Evolutionary conservation across 2,329 filamentous ascomycete genomes (phyloP), one percentile per base, ranked within the genome.

Genomic region (Pseudogymnoascus sp.): DNA sequence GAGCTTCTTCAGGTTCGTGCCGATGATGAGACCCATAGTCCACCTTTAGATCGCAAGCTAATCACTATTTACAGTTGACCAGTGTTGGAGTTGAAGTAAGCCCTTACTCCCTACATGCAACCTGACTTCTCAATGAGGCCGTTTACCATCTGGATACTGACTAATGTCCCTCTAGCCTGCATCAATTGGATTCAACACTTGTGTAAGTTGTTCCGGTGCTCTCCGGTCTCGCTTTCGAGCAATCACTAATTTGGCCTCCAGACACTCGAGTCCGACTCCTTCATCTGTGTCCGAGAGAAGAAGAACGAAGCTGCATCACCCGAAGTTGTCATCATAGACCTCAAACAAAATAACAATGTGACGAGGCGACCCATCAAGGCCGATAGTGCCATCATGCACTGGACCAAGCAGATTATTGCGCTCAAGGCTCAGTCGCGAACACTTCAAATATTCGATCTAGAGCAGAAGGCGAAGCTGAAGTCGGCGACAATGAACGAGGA

Each of bases 331-430:
- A 99, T 99, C 74, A 80, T 99, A 77, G 90, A 99, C 76, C 87
- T 99, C 72, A 96, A 97, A 77, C 95, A 96, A 77, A 86, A 86
- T 78, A 96, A 96, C 83, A 92, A 94, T 79, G 85, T 96, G 74
- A 94, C 90, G 68, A 88, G 89, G 70, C 85, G 92, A 72, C 90
- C 92, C 56, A 99, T 99, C 80, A 97, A 96, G 80, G 94, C 94
- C 71, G 94, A 99, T 78, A 97, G 92, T 83, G 94, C 95, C 69
- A 96, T 99, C 73, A 97, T 99, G 94, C 94, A 99, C 83, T 96
- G 90, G 90, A 87, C 82, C 68, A 89, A 88, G 73, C 90, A 96
- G 74, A 90, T 99, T 73, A 97, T 99, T 71, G 94, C 95, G 64
- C 83, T 99, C 67, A 96, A 95, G 77, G 92, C 94, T 56, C 90